Evolutionary conservation across 2,329 filamentous ascomycete species (phyloP), one percentile per base, ranked within the genome.

Genomic region (Calonectria ilicicola): DNA sequence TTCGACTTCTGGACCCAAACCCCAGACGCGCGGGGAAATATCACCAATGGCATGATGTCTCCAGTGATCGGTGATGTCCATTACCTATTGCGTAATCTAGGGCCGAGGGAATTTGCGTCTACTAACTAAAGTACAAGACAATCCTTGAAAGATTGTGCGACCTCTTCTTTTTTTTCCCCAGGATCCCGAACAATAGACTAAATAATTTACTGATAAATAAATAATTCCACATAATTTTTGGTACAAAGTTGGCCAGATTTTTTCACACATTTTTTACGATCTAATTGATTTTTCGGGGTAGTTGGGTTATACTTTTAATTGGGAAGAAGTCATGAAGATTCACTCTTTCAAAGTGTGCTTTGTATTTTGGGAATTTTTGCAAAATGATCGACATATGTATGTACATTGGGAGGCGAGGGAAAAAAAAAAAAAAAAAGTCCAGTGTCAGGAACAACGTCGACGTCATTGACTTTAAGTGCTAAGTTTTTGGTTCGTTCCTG

Each of bases 11-110:
- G 12, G 27, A 26, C 68, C 69, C 62, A 72, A 63, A 72, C 69
- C 76, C 75, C 69, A 68, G 76, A 65, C 15, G 14, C 19, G 72
- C 76, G 76, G 78, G 26, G 70, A 69, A 76, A 79, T 68, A 74
- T 73, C 64, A 66, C 78, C 78, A 79, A 79, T 79, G 71, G 66
- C 60, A 65, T 40, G 32, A 65, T 74, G 27, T 49, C 10, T 19
- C 67, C 56, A 40, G 27, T 32, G 53, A 46, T 47, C 60, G 56
- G 51, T 56, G 21, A 56, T 29, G 14, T 2, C 19, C 23, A 9
- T 56, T 56, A 17, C 51, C 51, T 21, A 56, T 56, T 56, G 29
- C 10, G 51, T 56, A 38, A 29, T 21, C 21, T 32, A 21, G 51
- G 51, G 29, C 19, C 29, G 21, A 56, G 29, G 29, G 29, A n/a